Evolutionary conservation across 1,284 basidiomycete species (phyloP).

Genomic region (Coriolopsis trogii): DNA sequence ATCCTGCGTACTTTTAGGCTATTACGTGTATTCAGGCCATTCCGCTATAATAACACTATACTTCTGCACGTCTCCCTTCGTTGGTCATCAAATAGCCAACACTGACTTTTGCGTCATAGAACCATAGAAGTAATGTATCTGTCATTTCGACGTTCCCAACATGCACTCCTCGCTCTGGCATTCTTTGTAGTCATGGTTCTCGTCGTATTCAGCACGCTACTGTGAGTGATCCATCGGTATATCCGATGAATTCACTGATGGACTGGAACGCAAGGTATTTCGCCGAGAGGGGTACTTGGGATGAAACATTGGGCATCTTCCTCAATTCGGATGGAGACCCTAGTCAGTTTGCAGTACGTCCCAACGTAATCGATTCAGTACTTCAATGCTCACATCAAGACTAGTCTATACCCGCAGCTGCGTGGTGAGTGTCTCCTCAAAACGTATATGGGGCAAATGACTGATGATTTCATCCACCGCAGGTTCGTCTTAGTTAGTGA

Average conservation of each 20-base stretch:
- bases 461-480: conserved; percentile 10
- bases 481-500: conserved; percentile 61
- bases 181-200: conserved; percentile 91
- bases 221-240: conserved; percentile 49
- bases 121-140: conserved; percentile 95
- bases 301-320: conserved; percentile 75
- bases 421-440: conserved; percentile 56
- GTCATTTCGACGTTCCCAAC: conserved; percentile 82
- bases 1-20: conserved; percentile 84
- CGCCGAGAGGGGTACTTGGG: conserved; percentile 87
- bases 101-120: conserved; percentile 38
- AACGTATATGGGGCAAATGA: no score
- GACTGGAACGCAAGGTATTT: conserved; percentile 66
- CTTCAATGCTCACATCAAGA: not conserved
- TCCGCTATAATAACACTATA: conserved; percentile 81
- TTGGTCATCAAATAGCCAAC: not conserved
- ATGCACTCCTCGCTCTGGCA: conserved; percentile 82
- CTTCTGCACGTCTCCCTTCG: conserved; percentile 57
- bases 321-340: conserved; percentile 84
- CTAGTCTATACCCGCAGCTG: conserved; percentile 79
- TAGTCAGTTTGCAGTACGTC: conserved; percentile 67
- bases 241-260: not conserved
- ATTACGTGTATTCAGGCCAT: conserved; percentile 85
- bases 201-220: conserved; percentile 82
- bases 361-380: not conserved